Evolutionary conservation across 345 rosid species (phyloP).

Genomic region (Eucalyptus tenuipes): DNA sequence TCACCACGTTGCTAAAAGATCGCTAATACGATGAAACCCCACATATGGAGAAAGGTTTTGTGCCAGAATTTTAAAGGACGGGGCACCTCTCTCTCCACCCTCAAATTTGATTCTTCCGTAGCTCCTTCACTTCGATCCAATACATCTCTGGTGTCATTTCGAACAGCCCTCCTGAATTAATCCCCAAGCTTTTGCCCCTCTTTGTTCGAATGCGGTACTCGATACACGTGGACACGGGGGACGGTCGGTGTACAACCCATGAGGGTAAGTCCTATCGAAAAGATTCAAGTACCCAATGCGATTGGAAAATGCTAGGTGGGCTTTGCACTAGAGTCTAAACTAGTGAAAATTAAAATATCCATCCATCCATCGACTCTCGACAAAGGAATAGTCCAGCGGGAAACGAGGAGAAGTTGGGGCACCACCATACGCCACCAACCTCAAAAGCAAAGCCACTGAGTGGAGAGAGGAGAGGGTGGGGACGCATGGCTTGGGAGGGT

Average conservation of each 20-base stretch:
- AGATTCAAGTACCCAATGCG: neutral
- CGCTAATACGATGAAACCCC: neutral
- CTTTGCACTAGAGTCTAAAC: neutral
- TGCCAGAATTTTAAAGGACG: neutral
- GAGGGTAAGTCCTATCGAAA: neutral
- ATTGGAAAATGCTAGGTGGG: neutral
- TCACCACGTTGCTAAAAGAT: neutral
- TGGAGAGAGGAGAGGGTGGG: neutral
- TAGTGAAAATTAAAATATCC: neutral
- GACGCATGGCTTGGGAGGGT: neutral
- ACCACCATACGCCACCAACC: neutral
- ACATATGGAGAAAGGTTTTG: rapidly evolving
- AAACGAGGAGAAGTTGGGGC: neutral
- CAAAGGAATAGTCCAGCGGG: neutral
- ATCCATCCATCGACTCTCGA: neutral
- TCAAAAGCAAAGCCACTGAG: neutral
- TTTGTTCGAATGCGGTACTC: neutral
- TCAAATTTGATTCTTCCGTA: neutral
- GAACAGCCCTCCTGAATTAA: neutral
- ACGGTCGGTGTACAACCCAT: neutral
- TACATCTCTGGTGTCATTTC: neutral
- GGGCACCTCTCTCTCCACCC: neutral
- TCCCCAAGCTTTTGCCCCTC: neutral
- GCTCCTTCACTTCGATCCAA: neutral
- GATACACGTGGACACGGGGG: neutral